Conservation (phyloP, 2,329 filamentous ascomycete genomes). For the Ampelomyces quisqualis region DNA sequence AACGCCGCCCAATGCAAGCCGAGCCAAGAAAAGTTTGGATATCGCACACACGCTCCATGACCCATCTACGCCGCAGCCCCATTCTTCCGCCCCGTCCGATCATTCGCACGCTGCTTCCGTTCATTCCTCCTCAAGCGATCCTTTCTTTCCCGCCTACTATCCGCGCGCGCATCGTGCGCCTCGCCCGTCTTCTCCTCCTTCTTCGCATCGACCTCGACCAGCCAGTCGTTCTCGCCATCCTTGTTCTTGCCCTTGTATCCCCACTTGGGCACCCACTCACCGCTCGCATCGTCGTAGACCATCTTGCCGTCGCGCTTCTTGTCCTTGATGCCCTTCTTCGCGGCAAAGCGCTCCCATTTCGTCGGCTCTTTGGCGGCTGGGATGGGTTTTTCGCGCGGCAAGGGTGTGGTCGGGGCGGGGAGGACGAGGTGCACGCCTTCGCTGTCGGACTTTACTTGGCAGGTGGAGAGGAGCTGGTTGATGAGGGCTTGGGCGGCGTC, state of each 20-base stretch:
- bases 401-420: slow-evolving; percentile 65
- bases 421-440: slow-evolving; percentile 77
- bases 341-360: slow-evolving; percentile 94
- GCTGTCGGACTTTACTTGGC: slow-evolving; percentile 69
- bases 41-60: neutral
- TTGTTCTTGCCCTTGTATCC: slow-evolving; percentile 91
- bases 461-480: slow-evolving; percentile 90
- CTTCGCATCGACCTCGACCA: slow-evolving; percentile 84
- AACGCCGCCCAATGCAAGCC: neutral
- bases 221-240: slow-evolving; percentile 77
- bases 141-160: slow-evolving; percentile 62
- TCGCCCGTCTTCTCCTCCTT: slow-evolving; percentile 65
- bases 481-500: slow-evolving; percentile 90
- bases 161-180: slow-evolving; percentile 58
- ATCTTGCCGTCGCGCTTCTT: slow-evolving; percentile 81
- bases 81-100: slow-evolving; percentile 63
- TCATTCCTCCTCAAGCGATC: slow-evolving; percentile 47
- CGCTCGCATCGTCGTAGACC: slow-evolving; percentile 78
- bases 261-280: slow-evolving; percentile 93
- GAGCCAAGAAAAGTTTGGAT: neutral
- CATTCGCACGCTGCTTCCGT: slow-evolving; percentile 52
- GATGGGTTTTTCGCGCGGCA: slow-evolving; percentile 91
- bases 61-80: slow-evolving; percentile 13
- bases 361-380: slow-evolving; percentile 79
- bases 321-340: slow-evolving; percentile 93